A percentile compares a stretch with the other conserved stretches of the same genome.
Conservation (phyloP, 2,329 filamentous ascomycete species). For the Colletotrichum plurivorum region DNA sequence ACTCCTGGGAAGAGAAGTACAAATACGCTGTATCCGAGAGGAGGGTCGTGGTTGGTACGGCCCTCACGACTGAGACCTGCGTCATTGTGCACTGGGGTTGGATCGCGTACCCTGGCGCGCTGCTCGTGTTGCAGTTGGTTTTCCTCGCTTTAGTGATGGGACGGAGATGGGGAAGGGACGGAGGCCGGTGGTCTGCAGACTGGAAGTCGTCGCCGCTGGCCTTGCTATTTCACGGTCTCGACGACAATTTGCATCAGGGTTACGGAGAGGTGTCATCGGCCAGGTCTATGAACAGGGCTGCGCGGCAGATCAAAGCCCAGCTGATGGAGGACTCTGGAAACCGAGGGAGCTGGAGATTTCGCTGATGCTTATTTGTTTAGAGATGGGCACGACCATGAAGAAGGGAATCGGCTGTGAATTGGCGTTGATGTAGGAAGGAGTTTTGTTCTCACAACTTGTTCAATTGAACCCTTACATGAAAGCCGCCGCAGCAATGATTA, state of each 20-base stretch:
- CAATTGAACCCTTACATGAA: too few relatives aligned
- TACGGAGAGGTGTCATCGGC: background rate
- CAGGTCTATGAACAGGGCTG: slow-evolving; percentile 3
- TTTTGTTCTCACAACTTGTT: too few relatives aligned
- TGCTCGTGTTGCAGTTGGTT: background rate
- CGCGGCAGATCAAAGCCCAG: background rate
- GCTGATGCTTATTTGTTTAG: too few relatives aligned
- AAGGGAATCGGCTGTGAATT: too few relatives aligned
- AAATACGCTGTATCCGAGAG: background rate
- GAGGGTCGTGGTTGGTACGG: background rate
- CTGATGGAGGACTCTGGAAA: too few relatives aligned
- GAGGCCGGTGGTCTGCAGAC: background rate
- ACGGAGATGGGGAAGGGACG: background rate
- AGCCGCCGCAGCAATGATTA: too few relatives aligned
- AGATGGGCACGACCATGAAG: too few relatives aligned
- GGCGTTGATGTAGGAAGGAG: too few relatives aligned
- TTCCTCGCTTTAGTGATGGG: background rate
- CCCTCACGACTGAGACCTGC: background rate
- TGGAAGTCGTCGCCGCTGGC: slow-evolving; percentile 19
- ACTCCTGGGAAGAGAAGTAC: background rate
- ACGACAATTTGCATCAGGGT: background rate
- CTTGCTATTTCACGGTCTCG: slow-evolving; percentile 5
- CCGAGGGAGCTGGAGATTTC: too few relatives aligned
- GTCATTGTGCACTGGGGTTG: slow-evolving; percentile 1
- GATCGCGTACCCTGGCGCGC: slow-evolving; percentile 8